Evolutionary conservation across 2,329 filamentous ascomycete species (phyloP).

Genomic region (Plectosphaerella sp.): DNA sequence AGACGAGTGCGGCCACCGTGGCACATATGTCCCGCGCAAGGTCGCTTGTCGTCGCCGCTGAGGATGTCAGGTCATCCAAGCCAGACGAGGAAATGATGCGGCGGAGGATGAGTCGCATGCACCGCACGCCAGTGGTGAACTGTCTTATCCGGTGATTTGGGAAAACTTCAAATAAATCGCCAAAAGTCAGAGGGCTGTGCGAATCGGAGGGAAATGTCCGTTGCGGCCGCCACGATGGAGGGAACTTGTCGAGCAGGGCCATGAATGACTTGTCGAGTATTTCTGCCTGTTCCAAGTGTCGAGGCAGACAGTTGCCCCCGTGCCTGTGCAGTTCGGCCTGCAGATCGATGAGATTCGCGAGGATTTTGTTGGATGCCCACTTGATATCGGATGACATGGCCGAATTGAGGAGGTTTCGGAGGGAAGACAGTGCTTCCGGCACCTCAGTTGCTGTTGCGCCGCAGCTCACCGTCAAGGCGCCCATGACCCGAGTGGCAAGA

Average conservation of each 20-base stretch:
- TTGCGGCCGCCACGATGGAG: no score
- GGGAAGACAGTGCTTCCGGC: background rate
- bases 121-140: slow-evolving; percentile 15
- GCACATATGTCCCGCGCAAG: no score
- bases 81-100: background rate
- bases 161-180: slow-evolving; percentile 14
- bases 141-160: slow-evolving; percentile 14
- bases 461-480: slow-evolving; percentile 4
- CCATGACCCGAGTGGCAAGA: slow-evolving; percentile 2
- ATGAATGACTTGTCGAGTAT: no score
- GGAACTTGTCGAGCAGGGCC: no score
- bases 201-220: background rate
- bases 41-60: no score
- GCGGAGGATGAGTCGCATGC: slow-evolving; percentile 14
- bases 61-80: no score
- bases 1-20: no score
- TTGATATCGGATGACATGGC: background rate
- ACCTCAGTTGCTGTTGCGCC: slow-evolving; percentile 4
- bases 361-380: slow-evolving; percentile 1
- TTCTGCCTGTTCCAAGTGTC: no score
- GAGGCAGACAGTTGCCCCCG: no score
- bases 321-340: background rate
- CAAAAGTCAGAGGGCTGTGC: slow-evolving; percentile 6
- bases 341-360: background rate
- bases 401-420: no score